Evolutionary conservation across 352 stramenopile species (phyloP).

Genomic region (Phytopythium montanum): DNA sequence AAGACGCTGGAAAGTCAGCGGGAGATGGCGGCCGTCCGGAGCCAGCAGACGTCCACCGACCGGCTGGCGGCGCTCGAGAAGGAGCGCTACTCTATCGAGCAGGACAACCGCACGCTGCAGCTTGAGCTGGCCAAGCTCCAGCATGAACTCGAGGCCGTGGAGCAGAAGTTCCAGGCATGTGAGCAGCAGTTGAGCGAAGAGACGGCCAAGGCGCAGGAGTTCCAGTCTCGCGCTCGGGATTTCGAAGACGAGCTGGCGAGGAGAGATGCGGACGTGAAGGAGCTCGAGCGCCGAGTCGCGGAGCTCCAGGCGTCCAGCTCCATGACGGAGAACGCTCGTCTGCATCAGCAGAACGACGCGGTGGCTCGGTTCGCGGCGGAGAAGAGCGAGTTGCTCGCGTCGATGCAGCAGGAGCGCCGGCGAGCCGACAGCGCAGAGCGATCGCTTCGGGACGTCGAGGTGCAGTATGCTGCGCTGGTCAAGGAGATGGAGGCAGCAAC

Average conservation of each 20-base stretch:
- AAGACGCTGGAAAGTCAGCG: constrained; percentile 31
- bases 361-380: constrained; percentile 39
- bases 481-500: constrained; percentile 39
- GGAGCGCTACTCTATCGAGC: constrained; percentile 43
- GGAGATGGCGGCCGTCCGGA: constrained; percentile 31
- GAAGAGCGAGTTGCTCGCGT: constrained; percentile 37
- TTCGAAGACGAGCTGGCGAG: constrained; percentile 23
- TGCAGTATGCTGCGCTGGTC: constrained; percentile 20
- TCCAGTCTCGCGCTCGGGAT: constrained; percentile 21
- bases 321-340: constrained; percentile 25
- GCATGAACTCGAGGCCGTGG: constrained; percentile 40
- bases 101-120: constrained; percentile 52
- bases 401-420: constrained; percentile 39
- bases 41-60: constrained; percentile 53
- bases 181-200: constrained; percentile 36
- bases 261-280: constrained; percentile 24
- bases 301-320: constrained; percentile 24
- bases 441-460: constrained; percentile 22
- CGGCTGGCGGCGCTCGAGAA: constrained; percentile 51
- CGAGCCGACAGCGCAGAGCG: constrained; percentile 29
- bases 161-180: constrained; percentile 40
- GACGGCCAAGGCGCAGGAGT: constrained; percentile 28
- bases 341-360: constrained; percentile 37
- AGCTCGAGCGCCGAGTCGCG: constrained; percentile 46
- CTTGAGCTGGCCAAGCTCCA: constrained; percentile 40